Base-by-base conservation (phyloP, 169 alveolate genomes). In the Cardiosporidium cionae region DNA sequence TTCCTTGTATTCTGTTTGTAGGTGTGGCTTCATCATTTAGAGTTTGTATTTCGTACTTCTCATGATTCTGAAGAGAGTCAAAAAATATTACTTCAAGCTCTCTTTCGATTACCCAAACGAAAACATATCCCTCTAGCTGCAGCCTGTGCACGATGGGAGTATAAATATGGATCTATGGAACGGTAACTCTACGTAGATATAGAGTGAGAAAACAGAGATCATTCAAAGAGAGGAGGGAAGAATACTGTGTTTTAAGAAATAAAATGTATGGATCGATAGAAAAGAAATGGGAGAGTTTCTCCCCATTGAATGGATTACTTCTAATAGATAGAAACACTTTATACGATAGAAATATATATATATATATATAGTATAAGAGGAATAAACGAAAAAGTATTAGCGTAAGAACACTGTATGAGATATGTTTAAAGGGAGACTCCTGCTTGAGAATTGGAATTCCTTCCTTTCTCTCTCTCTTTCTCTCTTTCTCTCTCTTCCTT, bases 21-120 rank as follows among this genome's bases (percentile, higher is more conserved):
- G 77, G 33, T 82, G 58, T 85, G 85, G 89, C 28, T 79, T 23
- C 78, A 82, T 7, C 79, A 36, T 35, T 70, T 83, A 53, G 68
- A 70, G 7, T 35, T 65, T 58, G 68, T 44, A 34, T 79, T 69
- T 27, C 65, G 52, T 63, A 67, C 62, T 32, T 28, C 34, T 4
- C 70, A 52, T 0, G 76, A 74, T 1, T 68, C 70, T 0, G 81
- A 31, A 37, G 82, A 67, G 1, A 84, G 75, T 1, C 66, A 83
- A 3, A 71, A 66, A 25, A 63, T 64, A 32, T 71, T 83, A 32
- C 71, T 69, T 16, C 69, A 78, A 28, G 80, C 79, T 0, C 44
- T 83, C 28, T 64, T 33, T 4, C 75, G 74, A 0, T 53, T 83
- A 35, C 83, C 82, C 25, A 44, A 68, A 35, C 71, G 79, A 25